phyloP scores from a whole-genome alignment of 2,329 filamentous ascomycete species.

The Coniochaeta pulveracea region DNA sequence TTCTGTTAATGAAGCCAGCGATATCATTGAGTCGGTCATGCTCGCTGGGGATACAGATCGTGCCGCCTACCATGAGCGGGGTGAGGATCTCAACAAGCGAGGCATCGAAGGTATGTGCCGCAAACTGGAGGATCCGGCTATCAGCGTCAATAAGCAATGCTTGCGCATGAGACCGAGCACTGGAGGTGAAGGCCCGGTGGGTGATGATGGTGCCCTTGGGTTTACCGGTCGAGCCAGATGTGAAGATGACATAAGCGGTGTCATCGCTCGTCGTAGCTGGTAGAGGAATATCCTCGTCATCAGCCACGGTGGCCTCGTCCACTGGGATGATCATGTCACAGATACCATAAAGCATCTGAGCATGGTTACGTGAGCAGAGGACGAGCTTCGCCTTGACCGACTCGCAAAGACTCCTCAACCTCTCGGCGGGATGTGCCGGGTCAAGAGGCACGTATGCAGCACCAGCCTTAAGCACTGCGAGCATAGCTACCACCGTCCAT shows the following conservation, averaged over 20 bases:
- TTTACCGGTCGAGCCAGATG: slow-evolving; percentile 12
- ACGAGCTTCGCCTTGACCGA: slow-evolving; percentile 10
- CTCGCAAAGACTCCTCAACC: slow-evolving; percentile 9
- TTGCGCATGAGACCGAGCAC: slow-evolving; percentile 10
- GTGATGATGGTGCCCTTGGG: slow-evolving; percentile 13
- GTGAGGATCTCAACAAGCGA: slow-evolving; percentile 15
- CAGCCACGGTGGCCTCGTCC: slow-evolving; percentile 2
- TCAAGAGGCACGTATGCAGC: slow-evolving; percentile 4
- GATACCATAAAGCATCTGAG: slow-evolving; percentile 6
- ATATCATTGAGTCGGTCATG: slow-evolving; percentile 26
- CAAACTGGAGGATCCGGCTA: slow-evolving; percentile 10
- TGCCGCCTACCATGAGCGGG: slow-evolving; percentile 13
- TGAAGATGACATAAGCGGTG: slow-evolving; percentile 14
- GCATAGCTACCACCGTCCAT: slow-evolving; percentile 5
- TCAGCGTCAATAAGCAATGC: slow-evolving; percentile 9
- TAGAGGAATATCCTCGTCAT: slow-evolving; percentile 1
- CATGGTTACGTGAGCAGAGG: slow-evolving; percentile 8
- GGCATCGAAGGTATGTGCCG: slow-evolving; percentile 14
- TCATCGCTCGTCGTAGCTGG: slow-evolving; percentile 5
- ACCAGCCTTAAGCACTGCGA: slow-evolving; percentile 3
- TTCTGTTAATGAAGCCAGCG: slow-evolving; percentile 15
- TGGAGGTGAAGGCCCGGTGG: slow-evolving; percentile 12
- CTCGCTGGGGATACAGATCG: slow-evolving; percentile 27
- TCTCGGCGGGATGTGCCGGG: neutral
- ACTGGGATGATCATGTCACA: slow-evolving; percentile 5